phyloP scores from a whole-genome alignment of 257 asterid species.

The Solanum rostratum region DNA sequence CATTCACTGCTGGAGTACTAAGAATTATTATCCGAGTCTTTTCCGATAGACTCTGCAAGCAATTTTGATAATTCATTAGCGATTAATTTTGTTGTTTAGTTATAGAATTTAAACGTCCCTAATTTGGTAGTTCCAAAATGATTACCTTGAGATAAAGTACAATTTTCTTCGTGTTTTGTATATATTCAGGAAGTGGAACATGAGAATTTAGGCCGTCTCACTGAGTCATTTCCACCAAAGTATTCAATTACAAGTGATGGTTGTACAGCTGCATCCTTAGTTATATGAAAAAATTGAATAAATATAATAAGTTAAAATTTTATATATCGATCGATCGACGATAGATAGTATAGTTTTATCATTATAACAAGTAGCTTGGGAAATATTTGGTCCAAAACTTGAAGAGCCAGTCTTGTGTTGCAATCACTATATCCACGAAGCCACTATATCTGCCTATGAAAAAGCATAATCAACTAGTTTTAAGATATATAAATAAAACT shows the following conservation, averaged over 20 bases:
- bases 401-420: slow-evolving; percentile 48
- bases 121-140: not conserved
- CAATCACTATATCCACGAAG: slow-evolving; percentile 57
- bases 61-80: not conserved
- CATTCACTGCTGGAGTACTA: slow-evolving; percentile 51
- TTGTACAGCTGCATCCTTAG: slow-evolving; percentile 54
- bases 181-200: slow-evolving; percentile 73
- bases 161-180: slow-evolving; percentile 74
- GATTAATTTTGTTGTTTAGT: not conserved
- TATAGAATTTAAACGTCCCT: no score
- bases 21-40: slow-evolving; percentile 41
- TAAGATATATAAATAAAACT: not conserved
- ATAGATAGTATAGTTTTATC: no score
- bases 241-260: slow-evolving; percentile 73
- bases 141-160: slow-evolving; percentile 27
- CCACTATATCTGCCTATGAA: slow-evolving; percentile 39
- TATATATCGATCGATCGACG: not conserved
- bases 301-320: no score
- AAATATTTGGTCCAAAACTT: slow-evolving; percentile 34
- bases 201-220: slow-evolving; percentile 56
- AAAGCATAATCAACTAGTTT: not conserved
- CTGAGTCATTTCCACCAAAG: slow-evolving; percentile 84
- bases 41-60: slow-evolving; percentile 44
- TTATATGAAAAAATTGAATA: not conserved
- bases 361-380: slow-evolving; percentile 22